A percentile compares a stretch with the other conserved stretches of the same genome.
phyloP scores from a whole-genome alignment of 2,329 filamentous ascomycete species.

The Aspergillus ibericus region DNA sequence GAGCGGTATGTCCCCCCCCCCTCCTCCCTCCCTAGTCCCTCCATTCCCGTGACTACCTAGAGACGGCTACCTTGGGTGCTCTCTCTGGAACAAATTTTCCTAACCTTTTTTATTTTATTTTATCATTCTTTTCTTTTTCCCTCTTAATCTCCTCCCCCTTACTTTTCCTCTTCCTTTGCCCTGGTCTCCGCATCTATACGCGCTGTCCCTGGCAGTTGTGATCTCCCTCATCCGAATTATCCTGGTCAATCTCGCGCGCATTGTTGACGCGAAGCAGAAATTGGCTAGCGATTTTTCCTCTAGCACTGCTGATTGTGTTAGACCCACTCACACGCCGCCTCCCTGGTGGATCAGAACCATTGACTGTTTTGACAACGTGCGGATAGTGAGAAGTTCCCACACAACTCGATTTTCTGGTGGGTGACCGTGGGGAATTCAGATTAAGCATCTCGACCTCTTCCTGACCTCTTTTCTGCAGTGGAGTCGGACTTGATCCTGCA shows the following conservation, averaged over 20 bases:
- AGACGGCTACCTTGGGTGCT: slow-evolving; percentile 21
- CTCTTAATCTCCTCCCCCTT: slow-evolving; percentile 16
- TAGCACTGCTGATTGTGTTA: slow-evolving; percentile 36
- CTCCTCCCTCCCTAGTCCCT: slow-evolving; percentile 13
- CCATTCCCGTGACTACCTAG: slow-evolving; percentile 25
- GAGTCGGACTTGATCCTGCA: slow-evolving; percentile 31
- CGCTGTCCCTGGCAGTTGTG: slow-evolving; percentile 21
- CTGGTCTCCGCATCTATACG: slow-evolving; percentile 14
- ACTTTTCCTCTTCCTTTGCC: slow-evolving; percentile 16
- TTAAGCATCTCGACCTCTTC: slow-evolving; percentile 36
- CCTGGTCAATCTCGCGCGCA: slow-evolving; percentile 26
- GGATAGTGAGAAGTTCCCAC: slow-evolving; percentile 44
- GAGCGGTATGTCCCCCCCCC: no score
- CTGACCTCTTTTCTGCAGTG: slow-evolving; percentile 32
- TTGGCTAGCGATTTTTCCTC: slow-evolving; percentile 24
- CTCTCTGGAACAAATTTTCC: slow-evolving; percentile 13
- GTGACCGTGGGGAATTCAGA: slow-evolving; percentile 43
- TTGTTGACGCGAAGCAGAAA: slow-evolving; percentile 39
- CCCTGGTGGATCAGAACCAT: slow-evolving; percentile 43
- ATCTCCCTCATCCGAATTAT: slow-evolving; percentile 19
- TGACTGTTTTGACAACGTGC: slow-evolving; percentile 41
- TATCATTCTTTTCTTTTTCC: slow-evolving; percentile 18
- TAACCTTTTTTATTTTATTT: slow-evolving; percentile 20
- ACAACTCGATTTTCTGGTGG: slow-evolving; percentile 38
- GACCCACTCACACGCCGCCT: slow-evolving; percentile 43